These are phyloP conservation scores for Volvox carteri DNA, from an alignment of 163 green algal species.

Conservation along the genomic window DNA sequence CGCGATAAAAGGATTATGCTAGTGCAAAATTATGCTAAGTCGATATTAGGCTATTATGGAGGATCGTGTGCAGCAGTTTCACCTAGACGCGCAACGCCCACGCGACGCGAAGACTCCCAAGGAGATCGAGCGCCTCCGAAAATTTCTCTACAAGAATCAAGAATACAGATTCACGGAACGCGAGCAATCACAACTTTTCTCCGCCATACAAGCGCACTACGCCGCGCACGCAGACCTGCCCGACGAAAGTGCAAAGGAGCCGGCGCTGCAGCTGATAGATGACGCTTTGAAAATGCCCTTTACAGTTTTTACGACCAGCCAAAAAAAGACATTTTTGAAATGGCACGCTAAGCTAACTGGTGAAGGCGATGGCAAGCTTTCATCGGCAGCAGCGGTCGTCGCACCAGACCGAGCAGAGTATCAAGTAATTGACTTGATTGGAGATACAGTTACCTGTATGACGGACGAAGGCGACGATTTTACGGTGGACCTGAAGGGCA, in stretches of 20 bases:
- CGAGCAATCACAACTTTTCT: slow-evolving; percentile 44
- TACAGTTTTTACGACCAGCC: slow-evolving; percentile 50
- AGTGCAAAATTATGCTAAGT: too few species aligned
- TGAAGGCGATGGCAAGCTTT: background rate
- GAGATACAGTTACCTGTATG: slow-evolving; percentile 7
- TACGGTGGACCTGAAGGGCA: background rate
- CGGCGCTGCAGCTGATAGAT: slow-evolving; percentile 28
- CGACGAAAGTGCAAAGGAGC: slow-evolving; percentile 8
- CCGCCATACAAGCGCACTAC: slow-evolving; percentile 4
- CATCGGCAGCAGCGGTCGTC: background rate
- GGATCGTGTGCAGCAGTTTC: slow-evolving; percentile 47
- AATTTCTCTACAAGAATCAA: slow-evolving; percentile 67
- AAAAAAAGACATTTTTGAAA: slow-evolving; percentile 56
- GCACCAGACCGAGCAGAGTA: background rate
- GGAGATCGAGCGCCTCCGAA: slow-evolving; percentile 36
- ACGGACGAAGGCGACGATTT: slow-evolving; percentile 29
- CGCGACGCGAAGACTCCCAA: slow-evolving; percentile 31
- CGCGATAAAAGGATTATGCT: too few species aligned
- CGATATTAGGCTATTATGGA: slow-evolving; percentile 49
- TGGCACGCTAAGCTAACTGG: slow-evolving; percentile 41
- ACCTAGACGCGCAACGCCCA: slow-evolving; percentile 18
- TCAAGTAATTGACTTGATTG: background rate
- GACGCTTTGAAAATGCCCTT: slow-evolving; percentile 59
- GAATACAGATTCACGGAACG: slow-evolving; percentile 54
- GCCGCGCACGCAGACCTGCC: background rate